Evolutionary conservation across 2,329 filamentous ascomycete genomes (phyloP), one percentile per base, ranked within the genome.

Genomic region (Rachicladosporium sp.): DNA sequence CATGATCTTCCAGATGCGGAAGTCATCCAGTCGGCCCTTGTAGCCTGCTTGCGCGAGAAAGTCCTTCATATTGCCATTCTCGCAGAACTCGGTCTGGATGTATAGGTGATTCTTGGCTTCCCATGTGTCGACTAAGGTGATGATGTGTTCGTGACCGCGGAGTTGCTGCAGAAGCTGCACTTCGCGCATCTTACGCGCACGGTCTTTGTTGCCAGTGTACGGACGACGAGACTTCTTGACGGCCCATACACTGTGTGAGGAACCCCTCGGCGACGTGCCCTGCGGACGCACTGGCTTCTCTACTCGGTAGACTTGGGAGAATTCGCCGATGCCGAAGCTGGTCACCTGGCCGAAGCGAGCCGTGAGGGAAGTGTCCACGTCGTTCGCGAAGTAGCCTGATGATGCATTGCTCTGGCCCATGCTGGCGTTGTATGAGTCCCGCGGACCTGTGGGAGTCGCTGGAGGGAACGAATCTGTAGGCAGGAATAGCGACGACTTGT

Each of bases 1-100:
- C 51, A 96, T 67, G 42, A 96, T 89, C 67, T 98, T 98, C 86
- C 91, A 98, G 60, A 96, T 95, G 45, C 91, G 77, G 64, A 98
- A 98, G 59, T 96, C 91, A 61, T 98, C 91, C 49, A 98, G 66
- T 50, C 89, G 76, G 35, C 86, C 88, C 57, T 83, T 86, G 45
- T 80, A 73, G 15, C 91, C 91, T 44, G 86, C 77, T 42, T 82
- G 76, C n/a, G 76, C 73, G 21, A 98, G 70, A 57, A 96, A 98
- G 10, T 78, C 73, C 57, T 93, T 82, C 33, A 98, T 67, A 44
- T 85, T 93, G 10, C 91, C 91, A 58, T 94, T 86, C 58, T 95
- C 88, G 55, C 91, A 98, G 57, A 80, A 96, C 57, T 98, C 91
- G 0, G 89, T 96, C 65, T 96, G 89, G 44, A 98, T 96, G 65